Conservation (phyloP, 148 eudicot genomes). For the Chenopodium suecicum region DNA sequence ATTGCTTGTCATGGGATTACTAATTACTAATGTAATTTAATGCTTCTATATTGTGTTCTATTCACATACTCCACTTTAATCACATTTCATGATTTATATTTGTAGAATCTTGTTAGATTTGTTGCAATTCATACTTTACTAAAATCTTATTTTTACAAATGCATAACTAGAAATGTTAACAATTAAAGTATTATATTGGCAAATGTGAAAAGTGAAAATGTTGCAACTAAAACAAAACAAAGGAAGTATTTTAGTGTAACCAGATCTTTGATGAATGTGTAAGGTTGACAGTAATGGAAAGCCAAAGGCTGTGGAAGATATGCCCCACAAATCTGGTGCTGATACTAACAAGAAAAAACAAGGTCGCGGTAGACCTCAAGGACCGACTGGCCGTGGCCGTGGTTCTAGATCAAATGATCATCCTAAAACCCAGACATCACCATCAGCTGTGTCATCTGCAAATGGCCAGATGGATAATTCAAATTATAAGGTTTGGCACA, state of each 20-base stretch:
- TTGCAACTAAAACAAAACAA: no score
- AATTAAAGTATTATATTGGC: no score
- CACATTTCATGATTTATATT: no score
- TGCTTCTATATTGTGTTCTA: no score
- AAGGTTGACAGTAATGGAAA: constrained; percentile 57
- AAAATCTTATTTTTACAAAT: no score
- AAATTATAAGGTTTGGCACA: constrained; percentile 43
- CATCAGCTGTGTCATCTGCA: constrained; percentile 35
- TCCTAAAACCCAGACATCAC: constrained; percentile 42
- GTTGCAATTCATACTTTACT: no score
- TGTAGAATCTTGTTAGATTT: no score
- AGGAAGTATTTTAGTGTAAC: background rate
- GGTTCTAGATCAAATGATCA: constrained; percentile 63
- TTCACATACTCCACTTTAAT: no score
- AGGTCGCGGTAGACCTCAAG: constrained; percentile 74
- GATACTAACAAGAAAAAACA: constrained; percentile 70
- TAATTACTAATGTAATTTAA: no score
- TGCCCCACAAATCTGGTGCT: constrained; percentile 39
- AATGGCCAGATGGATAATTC: constrained; percentile 73
- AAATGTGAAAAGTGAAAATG: no score
- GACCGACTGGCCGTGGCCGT: constrained; percentile 73
- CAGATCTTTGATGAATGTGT: constrained; percentile 19
- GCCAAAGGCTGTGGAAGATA: constrained; percentile 42
- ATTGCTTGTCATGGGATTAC: no score
- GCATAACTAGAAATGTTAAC: no score